Base-by-base conservation (phyloP, 495 filamentous ascomycete genomes). In the Tuber indicum region DNA sequence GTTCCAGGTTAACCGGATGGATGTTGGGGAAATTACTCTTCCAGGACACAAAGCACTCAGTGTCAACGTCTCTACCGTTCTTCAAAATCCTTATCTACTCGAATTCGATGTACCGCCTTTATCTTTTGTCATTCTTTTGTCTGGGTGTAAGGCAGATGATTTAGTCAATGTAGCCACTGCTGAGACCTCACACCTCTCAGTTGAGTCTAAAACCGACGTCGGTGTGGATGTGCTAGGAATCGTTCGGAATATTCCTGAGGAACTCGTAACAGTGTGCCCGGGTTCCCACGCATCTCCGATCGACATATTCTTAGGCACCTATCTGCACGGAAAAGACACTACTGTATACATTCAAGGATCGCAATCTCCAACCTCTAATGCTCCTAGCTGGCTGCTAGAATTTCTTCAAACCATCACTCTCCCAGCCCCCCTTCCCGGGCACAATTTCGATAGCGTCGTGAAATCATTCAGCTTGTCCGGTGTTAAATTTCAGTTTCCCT, bases 261-360 rank as follows among this genome's bases (percentile, higher is more conserved):
- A 88, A 26, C 86, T 99, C 43, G 92, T 89, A 16, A 86, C 84
- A 10, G 85, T 85, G 36, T 99, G 96, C 78, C 96, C 96, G 0
- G 86, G 90, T 70, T 89, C 89, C 14, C 85, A 90, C 26, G 90
- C 88, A 19, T 98, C 96, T 0, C 95, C 96, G 1, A 86, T 99
- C 74, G 96, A 99, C 81, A 85, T 88, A n/a, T 86, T 99, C 26
- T 87, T 99, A 43, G 89, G 88, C 23, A 89, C 89, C 75, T 99
- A 96, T 83, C 90, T 98, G 72, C 88, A 92, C 76, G 94, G 94
- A 62, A 85, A 91, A 42, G 86, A 91, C 47, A 92, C 91, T 3
- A 94, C 89, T 0, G 87, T 98, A 10, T 95, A 92, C 83, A 89
- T 98, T 49, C 91, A 89, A 73, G 94, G 95, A 44, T 91, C 92